Evolutionary conservation across 768 basidiomycete species (phyloP), one percentile per base, ranked within the genome.

Genomic region (Pholiota microspora): DNA sequence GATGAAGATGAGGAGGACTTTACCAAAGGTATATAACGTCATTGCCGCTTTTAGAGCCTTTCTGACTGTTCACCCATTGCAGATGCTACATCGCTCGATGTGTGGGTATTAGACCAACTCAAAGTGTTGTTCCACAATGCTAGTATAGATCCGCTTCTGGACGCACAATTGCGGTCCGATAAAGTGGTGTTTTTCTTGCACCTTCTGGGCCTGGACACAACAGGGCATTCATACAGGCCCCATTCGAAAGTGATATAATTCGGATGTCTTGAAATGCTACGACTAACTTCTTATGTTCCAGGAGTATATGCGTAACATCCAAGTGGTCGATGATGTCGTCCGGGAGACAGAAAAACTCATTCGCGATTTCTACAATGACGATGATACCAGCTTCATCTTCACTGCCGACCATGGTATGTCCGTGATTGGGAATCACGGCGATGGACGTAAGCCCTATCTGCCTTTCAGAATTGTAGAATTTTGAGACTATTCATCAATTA

Each of bases 321-420:
- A 76, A 64, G 80, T 87, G 3, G 91, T 94, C 1, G 92, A 94
- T 59, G 62, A 70, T 47, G 85, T 94, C 57, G 89, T 92, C 24
- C 74, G 74, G 29, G 75, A 82, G 51, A 83, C 87, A 0, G 88
- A 91, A 58, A 60, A 69, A 32, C 73, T 92, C 2, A 65, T 94
- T 18, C 65, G 69, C 0, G 73, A 81, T 4, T 93, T 88, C 65
- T 94, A 84, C 61, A 62, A 71, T 28, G 87, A 90, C 54, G 71
- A 82, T 18, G 81, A 86, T 52, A 92, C 90, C 0, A 81, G 80
- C 55, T 93, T 79, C 63, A 69, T 94, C 28, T 94, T 92, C 66
- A 94, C 89, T 2, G 89, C 92, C 0, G 92, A 94, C 67, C 92
- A 94, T 64, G 92, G 92, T 7, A 94, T 94, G 92, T 89, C 88